Base-by-base conservation (phyloP, 768 basidiomycete genomes). In the Amylocystis lapponica region DNA sequence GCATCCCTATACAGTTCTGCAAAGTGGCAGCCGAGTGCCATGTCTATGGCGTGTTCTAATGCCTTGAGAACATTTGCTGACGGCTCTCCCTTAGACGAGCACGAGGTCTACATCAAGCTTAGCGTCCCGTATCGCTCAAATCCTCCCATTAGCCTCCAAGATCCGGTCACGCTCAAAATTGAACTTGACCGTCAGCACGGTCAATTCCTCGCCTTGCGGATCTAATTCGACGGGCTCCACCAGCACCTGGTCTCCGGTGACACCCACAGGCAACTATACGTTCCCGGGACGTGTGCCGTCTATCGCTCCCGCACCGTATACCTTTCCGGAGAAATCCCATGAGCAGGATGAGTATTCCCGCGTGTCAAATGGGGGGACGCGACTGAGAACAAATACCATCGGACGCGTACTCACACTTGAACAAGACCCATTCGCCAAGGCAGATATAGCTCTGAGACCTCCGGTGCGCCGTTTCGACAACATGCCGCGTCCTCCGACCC, bases 351-450 rank as follows among this genome's bases (percentile, higher is more conserved):
- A 56, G 39, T 13, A 31, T 1, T 39, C 43, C 9, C 49, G 50
- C 14, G 51, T 55, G 21, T n/a, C n/a, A n/a, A n/a, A n/a, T n/a
- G n/a, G n/a, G n/a, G n/a, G n/a, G n/a, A n/a, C n/a, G n/a, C n/a
- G n/a, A n/a, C n/a, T n/a, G n/a, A n/a, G n/a, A n/a, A 38, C 47
- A 8, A 27, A 48, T 4, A 41, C 45, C 1, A 47, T 59, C 23
- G 57, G 51, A 9, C 52, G 60, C 21, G 60, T 61, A 9, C 46
- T 61, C 10, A 61, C 60, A 3, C 60, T 55, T 0, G 58, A 59
- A 27, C 46, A 39, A 5, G 60, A 61, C 43, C 60, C 60, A 4
- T 61, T 61, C 39, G 49, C 49, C 29, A 57, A 57, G 42, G 44
- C 39, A 9, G 53, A 56, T 13, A 54, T 60, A 14, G 43, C 36